Conservation (phyloP, 768 basidiomycete genomes). For the Chiua virens region DNA sequence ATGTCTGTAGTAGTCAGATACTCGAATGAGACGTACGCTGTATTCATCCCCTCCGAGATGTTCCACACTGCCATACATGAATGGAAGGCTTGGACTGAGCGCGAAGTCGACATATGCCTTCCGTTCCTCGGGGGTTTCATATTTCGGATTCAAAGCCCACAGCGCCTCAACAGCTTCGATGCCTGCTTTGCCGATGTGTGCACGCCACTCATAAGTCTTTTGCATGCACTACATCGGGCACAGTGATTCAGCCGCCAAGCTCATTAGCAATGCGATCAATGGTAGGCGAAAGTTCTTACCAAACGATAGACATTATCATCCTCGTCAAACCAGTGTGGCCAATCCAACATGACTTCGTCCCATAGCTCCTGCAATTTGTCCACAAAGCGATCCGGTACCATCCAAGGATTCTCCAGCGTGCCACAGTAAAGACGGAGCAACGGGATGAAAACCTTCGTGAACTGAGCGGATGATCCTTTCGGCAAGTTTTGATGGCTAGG, state of each 20-base stretch:
- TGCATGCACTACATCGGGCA: slow-evolving; percentile 1
- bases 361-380: not conserved
- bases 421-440: not conserved
- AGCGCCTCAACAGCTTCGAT: too few species aligned
- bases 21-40: too few species aligned
- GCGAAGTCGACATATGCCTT: too few species aligned
- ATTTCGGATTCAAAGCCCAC: too few species aligned
- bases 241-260: not conserved
- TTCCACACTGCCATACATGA: too few species aligned
- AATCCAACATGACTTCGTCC: not conserved
- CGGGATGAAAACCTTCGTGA: not conserved
- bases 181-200: not conserved
- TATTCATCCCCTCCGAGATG: too few species aligned
- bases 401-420: not conserved
- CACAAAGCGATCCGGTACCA: not conserved
- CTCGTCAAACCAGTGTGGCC: not conserved
- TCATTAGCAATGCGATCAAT: too few species aligned
- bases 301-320: too few species aligned
- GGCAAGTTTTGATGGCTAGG: not conserved
- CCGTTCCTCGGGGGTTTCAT: too few species aligned
- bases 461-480: not conserved
- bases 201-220: not conserved
- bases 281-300: not conserved
- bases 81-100: too few species aligned
- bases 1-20: too few species aligned